These are phyloP conservation scores for Talaromyces amestolkiae DNA, from an alignment of 2,329 filamentous ascomycete species.

Conservation along the genomic window DNA sequence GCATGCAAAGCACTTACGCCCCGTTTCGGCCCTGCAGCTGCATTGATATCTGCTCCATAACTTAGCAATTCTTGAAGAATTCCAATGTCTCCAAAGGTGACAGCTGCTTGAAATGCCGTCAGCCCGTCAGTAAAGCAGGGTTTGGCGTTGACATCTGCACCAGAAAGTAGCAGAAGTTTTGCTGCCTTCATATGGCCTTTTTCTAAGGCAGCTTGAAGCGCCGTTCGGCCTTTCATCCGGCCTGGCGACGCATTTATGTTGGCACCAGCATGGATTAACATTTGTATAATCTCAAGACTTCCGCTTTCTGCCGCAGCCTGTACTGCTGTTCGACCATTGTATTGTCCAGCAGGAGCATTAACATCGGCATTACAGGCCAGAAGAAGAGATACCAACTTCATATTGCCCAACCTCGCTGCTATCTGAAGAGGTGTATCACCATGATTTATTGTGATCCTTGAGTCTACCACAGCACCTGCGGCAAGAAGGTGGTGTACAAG, in stretches of 20 bases:
- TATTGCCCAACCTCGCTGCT: not conserved
- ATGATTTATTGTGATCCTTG: not conserved
- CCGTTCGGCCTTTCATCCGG: constrained; percentile 16
- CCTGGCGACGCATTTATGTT: constrained; percentile 21
- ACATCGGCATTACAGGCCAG: not conserved
- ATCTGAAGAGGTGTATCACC: not conserved
- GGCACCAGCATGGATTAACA: constrained; percentile 17
- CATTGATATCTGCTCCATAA: no score
- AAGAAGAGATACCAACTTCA: not conserved
- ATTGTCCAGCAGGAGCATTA: not conserved
- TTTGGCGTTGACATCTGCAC: not conserved
- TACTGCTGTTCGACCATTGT: constrained; percentile 7
- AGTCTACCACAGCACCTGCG: not conserved
- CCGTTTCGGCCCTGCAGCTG: no score
- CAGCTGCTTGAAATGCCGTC: constrained; percentile 1
- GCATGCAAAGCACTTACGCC: no score
- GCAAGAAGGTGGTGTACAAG: not conserved
- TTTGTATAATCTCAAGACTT: not conserved
- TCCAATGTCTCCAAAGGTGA: no score
- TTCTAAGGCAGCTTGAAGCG: constrained; percentile 23
- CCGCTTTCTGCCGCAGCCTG: constrained; percentile 4
- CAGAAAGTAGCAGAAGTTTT: not conserved
- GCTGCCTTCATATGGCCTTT: constrained; percentile 1
- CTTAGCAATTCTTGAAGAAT: no score
- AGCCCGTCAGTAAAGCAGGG: not conserved